Base-by-base conservation (phyloP, 768 basidiomycete species). In the Mycena albidolilacea region DNA sequence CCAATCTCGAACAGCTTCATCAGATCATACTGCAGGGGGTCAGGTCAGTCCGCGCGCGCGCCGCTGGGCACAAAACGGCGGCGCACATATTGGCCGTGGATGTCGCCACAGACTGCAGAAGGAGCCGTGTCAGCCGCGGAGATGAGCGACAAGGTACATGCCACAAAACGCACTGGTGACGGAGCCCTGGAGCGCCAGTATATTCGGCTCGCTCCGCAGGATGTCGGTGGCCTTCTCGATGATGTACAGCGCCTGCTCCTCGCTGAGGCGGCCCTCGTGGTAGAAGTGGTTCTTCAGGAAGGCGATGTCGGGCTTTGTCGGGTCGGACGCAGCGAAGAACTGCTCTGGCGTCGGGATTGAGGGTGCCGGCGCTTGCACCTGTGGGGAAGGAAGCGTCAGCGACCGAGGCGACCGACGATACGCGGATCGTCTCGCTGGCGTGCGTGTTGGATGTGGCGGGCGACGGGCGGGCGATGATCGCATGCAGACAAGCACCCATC, bases 241-340 rank as follows among this genome's bases (percentile, higher is more conserved):
- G 80, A 99, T 99, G 87, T 92, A 98, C 73, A 98, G 80, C 5
- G 98, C 98, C 81, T 99, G 97, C 57, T 97, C 95, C 81, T 99
- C 97, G 19, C 92, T 97, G 76, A 99, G 77, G 63, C 97, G 87
- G 0, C 97, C 97, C 82, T 98, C 97, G 44, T 97, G 90, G 82
- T 99, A 99, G 81, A 99, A 98, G 84, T 99, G 98, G 79, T 98
- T 99, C 87, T 99, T 99, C 74, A 99, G 88, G 83, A 96, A 99
- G 37, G 95, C 97, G 76, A 99, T 87, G 82, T 98, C 95, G 11
- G 97, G 97, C 82, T 97, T 98, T 38, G 92, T 88, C 55, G 89
- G 92, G 85, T 98, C 97, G 88, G 38, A 86, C 84, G 66, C 83
- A 70, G 94, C 92, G 85, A 93, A 98, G 89, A 99, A 99, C 81